Evolutionary conservation across 306 rosid species (phyloP), one percentile per base, ranked within the genome.

Genomic region (Quillaja saponaria): DNA sequence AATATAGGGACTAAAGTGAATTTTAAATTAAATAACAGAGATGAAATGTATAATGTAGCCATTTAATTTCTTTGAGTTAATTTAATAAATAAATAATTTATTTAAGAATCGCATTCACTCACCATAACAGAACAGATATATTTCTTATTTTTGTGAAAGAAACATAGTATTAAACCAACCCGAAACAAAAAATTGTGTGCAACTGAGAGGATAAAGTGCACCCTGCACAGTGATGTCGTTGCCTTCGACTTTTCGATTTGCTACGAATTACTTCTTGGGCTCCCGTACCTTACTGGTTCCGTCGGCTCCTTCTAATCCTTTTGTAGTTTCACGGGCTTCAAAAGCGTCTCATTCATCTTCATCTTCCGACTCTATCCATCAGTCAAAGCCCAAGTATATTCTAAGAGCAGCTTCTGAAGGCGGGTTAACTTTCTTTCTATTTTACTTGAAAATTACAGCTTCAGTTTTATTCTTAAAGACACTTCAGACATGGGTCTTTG

Each of bases 351-450:
- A n/a, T n/a, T 65, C 67, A 49, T 76, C 59, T 52, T 66, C 65
- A 10, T 69, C 71, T 34, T 25, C 57, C 5, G 68, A 49, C 39
- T 72, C 15, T 58, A 54, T 49, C 45, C 54, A 40, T 44, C 72
- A 70, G 49, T 77, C 74, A 9, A 85, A 86, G 67, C 79, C 73
- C 79, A 74, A 73, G 5, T 64, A 10, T 64, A 37, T 50, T 21
- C 70, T 0, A 0, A 76, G 64, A 81, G 82, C 82, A 6, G 80
- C 92, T 48, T 69, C 91, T 55, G 78, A 86, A 84, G 92, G 98
- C 84, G 7, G 15, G 49, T 12, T 45, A 0, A 49, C 48, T 54
- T 79, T 57, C 55, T 70, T 42, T 14, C 17, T 67, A 47, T 63
- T 75, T 34, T 64, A n/a, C n/a, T n/a, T n/a, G n/a, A n/a, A 1